Base-by-base conservation (phyloP, 306 rosid species). In the Mimosa pudica region DNA sequence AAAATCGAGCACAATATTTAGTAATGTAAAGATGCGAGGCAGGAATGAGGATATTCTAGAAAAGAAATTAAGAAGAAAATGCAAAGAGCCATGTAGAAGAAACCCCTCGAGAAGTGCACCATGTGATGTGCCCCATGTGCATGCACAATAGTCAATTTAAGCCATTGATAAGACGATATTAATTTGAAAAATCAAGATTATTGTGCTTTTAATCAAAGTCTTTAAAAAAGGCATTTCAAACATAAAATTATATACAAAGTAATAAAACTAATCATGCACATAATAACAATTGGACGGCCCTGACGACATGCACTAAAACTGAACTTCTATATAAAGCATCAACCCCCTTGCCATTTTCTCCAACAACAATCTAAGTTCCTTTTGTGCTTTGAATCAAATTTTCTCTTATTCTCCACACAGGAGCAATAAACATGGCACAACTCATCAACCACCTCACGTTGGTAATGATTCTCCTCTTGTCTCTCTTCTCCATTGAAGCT, bases 371-470 rank as follows among this genome's bases (percentile, higher is more conserved):
- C 6, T 12, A n/a, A 30, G 36, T 5, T 33, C 3, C 70, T 30
- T 64, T 36, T 35, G 16, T 13, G 20, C 44, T 7, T 18, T 6
- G 5, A 51, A 4, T 20, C 11, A 8, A 58, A 20, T 58, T 58
- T 33, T 55, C 11, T 55, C 62, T 55, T n/a, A 24, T 8, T 62
- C 9, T 24, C 55, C 52, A 8, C 8, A 13, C 47, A 11, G 4
- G 1, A 13, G 16, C n/a, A 45, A 54, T 49, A 52, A 52, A 52
- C 18, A 88, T 88, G 92, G 77, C 82, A 0, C 48, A 80, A 52
- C 58, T 55, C 30, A 55, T 30, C 51, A 57, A 38, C 5, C 5
- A 48, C 67, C 82, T 78, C n/a, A 30, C 74, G 52, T 47, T 77
- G 17, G 60, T 58, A n/a, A 6, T 55, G 62, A 55, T 55, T 7